A percentile compares a stretch with the other conserved stretches of the same genome.
These are phyloP conservation scores for Draba incana DNA, from an alignment of 345 rosid genomes.

Conservation along the genomic window DNA sequence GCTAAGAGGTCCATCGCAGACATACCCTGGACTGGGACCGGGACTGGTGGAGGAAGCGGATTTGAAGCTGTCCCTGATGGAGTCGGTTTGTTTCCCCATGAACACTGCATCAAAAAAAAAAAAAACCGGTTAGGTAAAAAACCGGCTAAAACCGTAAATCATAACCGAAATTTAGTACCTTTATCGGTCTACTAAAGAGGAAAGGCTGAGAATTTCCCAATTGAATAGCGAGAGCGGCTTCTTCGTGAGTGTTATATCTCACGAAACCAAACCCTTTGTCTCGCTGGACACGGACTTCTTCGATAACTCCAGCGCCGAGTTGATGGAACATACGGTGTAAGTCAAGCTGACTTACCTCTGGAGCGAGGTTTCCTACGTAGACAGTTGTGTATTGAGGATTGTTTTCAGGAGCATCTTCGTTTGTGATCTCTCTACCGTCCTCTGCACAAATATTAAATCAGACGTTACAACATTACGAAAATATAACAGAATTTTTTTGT, in stretches of 20 bases:
- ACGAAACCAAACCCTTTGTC: slow-evolving; percentile 97
- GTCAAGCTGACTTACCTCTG: slow-evolving; percentile 78
- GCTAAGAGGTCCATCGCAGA: slow-evolving; percentile 61
- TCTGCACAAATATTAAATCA: slow-evolving; percentile 48
- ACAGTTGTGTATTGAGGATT: slow-evolving; percentile 94
- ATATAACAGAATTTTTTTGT: neutral
- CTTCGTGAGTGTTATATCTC: slow-evolving; percentile 73
- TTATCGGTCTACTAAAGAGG: slow-evolving; percentile 76
- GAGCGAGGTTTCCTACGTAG: slow-evolving; percentile 93
- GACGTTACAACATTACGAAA: neutral
- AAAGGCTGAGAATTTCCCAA: slow-evolving; percentile 69
- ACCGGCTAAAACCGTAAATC: neutral
- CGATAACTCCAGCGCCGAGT: slow-evolving; percentile 80
- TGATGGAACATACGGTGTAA: slow-evolving; percentile 78
- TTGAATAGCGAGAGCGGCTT: slow-evolving; percentile 90
- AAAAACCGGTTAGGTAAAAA: neutral
- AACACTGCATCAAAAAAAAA: slow-evolving; percentile 57
- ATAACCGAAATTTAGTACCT: slow-evolving; percentile 44
- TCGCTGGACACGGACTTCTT: slow-evolving; percentile 90
- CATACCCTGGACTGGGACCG: slow-evolving; percentile 55
- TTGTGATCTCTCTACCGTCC: slow-evolving; percentile 75
- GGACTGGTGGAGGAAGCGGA: slow-evolving; percentile 84
- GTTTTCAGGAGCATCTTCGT: slow-evolving; percentile 82
- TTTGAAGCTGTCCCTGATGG: slow-evolving; percentile 78
- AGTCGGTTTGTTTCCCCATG: slow-evolving; percentile 96